Conservation (phyloP, 2,329 filamentous ascomycete species). For the Diplodia seriata region DNA sequence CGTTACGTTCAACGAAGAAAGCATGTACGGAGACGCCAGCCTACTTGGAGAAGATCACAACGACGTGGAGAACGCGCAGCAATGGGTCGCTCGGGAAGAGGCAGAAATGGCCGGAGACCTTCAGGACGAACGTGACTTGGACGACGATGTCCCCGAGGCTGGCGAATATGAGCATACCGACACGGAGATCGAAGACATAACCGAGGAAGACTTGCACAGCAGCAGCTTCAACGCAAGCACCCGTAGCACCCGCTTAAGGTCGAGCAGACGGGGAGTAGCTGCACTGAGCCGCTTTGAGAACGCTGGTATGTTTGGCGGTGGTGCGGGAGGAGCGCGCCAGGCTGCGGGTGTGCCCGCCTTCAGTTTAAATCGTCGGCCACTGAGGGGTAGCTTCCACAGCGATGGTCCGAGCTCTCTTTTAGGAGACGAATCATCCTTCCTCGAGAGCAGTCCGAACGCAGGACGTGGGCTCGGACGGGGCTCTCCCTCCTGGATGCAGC, state of each 20-base stretch:
- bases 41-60: constrained; percentile 45
- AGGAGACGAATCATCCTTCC: constrained; percentile 25
- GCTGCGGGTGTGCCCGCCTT: constrained; percentile 19
- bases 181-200: constrained; percentile 54
- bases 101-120: constrained; percentile 55
- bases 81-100: constrained; percentile 54
- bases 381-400: constrained; percentile 28
- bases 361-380: constrained; percentile 19
- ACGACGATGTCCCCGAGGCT: constrained; percentile 60
- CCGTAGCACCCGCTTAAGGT: constrained; percentile 3
- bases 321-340: constrained; percentile 22
- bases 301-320: constrained; percentile 9
- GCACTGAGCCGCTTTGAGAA: background rate
- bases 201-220: constrained; percentile 35
- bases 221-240: constrained; percentile 10
- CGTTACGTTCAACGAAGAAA: constrained; percentile 57
- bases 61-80: constrained; percentile 38
- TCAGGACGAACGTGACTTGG: constrained; percentile 56
- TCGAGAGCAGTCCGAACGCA: constrained; percentile 23
- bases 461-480: constrained; percentile 22
- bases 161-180: constrained; percentile 62
- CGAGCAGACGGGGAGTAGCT: constrained; percentile 7
- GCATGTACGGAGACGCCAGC: constrained; percentile 54
- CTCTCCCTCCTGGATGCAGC: constrained; percentile 30
- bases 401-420: constrained; percentile 29